These are phyloP conservation scores for Gynandropsis gynandra DNA, from an alignment of 345 rosid genomes.

Conservation along the genomic window DNA sequence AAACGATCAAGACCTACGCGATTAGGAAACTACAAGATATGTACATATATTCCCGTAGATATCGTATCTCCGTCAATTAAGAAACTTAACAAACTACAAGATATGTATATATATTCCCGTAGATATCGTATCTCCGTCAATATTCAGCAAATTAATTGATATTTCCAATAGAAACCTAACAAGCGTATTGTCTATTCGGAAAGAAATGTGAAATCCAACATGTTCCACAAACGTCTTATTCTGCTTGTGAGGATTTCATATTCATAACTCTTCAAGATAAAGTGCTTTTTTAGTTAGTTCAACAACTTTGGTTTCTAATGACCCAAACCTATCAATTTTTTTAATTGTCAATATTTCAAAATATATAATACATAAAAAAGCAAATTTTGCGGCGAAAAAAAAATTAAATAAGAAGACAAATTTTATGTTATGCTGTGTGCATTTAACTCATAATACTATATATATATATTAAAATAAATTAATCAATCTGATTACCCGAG, in stretches of 20 bases:
- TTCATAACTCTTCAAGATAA: conserved; percentile 20
- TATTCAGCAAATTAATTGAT: no score
- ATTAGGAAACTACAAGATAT: no score
- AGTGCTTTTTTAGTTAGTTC: conserved; percentile 22
- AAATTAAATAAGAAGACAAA: not conserved
- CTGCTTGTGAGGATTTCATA: conserved; percentile 13
- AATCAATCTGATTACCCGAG: no score
- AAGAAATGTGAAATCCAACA: conserved; percentile 23
- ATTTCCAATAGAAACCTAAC: conserved; percentile 15
- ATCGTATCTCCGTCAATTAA: no score
- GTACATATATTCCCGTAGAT: no score
- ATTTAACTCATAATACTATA: no score
- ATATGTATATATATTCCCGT: no score
- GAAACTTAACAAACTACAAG: no score
- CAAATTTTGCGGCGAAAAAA: conserved; percentile 4
- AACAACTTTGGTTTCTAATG: conserved; percentile 31
- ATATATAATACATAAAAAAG: conserved; percentile 5
- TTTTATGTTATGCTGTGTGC: no score
- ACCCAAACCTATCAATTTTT: conserved; percentile 29
- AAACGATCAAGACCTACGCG: no score
- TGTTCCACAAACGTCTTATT: conserved; percentile 12
- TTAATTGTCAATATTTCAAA: conserved; percentile 1
- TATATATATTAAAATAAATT: no score
- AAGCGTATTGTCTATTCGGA: conserved; percentile 20
- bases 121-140: no score